Conservation (phyloP, 2,329 filamentous ascomycete species). For the Aaosphaeria pasadenensis region DNA sequence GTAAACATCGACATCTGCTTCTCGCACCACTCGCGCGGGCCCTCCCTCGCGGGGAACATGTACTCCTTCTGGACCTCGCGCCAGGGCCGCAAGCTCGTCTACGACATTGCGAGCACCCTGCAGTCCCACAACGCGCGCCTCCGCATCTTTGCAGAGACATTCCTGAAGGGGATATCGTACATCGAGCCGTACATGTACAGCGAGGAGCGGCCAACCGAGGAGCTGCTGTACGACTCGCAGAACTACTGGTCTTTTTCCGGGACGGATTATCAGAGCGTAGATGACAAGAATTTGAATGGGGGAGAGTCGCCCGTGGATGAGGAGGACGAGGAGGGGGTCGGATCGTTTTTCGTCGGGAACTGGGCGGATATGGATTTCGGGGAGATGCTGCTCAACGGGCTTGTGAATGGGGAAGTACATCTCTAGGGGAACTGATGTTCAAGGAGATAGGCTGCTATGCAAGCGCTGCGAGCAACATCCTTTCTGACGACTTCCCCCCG, state of each 20-base stretch:
- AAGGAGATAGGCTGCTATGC: too few species aligned
- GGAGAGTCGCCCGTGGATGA: slow-evolving; percentile 19
- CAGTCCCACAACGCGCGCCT: slow-evolving; percentile 19
- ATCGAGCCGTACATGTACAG: slow-evolving; percentile 37
- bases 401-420: too few species aligned
- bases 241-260: slow-evolving; percentile 22
- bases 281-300: slow-evolving; percentile 18
- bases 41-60: not conserved
- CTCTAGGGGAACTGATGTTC: too few species aligned
- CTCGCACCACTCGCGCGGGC: slow-evolving; percentile 1
- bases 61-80: not conserved
- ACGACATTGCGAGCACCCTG: slow-evolving; percentile 21
- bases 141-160: slow-evolving; percentile 19
- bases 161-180: slow-evolving; percentile 12
- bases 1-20: slow-evolving; percentile 2
- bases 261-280: slow-evolving; percentile 17
- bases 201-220: slow-evolving; percentile 26
- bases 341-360: not conserved
- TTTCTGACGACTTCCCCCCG: too few species aligned
- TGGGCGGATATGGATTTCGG: too few species aligned
- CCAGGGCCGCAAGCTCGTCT: slow-evolving; percentile 10
- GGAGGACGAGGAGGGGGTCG: slow-evolving; percentile 21
- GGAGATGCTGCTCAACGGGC: too few species aligned
- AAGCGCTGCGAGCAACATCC: too few species aligned
- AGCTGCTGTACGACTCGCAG: slow-evolving; percentile 25